These are phyloP conservation scores for Termitomyces sp. DNA, from an alignment of 768 basidiomycete genomes.

Conservation along the genomic window DNA sequence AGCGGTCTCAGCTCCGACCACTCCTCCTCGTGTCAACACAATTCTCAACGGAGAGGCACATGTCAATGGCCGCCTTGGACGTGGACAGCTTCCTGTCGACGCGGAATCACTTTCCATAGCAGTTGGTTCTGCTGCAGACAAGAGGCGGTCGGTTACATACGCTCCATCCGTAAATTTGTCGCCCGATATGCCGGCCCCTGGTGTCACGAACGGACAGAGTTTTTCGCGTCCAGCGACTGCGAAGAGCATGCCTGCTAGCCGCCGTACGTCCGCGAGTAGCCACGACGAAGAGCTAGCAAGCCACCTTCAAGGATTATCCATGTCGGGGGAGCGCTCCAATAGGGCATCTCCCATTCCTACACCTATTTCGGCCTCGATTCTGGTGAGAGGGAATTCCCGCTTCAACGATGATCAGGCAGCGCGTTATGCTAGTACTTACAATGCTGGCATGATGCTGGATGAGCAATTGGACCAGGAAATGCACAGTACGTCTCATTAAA, in stretches of 20 bases:
- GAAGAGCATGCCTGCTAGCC: constrained; percentile 91
- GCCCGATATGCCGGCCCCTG: constrained; percentile 53
- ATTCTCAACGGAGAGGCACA: constrained; percentile 59
- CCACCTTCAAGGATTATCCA: constrained; percentile 69
- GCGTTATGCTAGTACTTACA: constrained; percentile 62
- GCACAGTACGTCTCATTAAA: constrained; percentile 62
- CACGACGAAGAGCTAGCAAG: constrained; percentile 80
- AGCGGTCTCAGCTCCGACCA: constrained; percentile 87
- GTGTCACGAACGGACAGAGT: constrained; percentile 43
- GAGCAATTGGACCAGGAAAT: constrained; percentile 93
- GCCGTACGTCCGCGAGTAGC: constrained; percentile 84
- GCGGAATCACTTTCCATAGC: constrained; percentile 64
- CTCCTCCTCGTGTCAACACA: constrained; percentile 77
- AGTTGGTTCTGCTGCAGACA: constrained; percentile 67
- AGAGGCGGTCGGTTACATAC: constrained; percentile 85
- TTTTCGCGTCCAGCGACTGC: constrained; percentile 71
- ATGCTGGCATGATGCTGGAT: constrained; percentile 88
- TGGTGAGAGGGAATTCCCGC: constrained; percentile 48
- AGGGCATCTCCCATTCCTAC: constrained; percentile 54
- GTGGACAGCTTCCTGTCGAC: constrained; percentile 53
- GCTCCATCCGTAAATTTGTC: constrained; percentile 75
- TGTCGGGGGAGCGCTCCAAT: constrained; percentile 59
- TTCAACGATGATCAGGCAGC: constrained; percentile 58
- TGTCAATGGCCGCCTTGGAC: constrained; percentile 35
- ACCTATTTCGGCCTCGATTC: constrained; percentile 49